A percentile compares a stretch with the other conserved stretches of the same genome.
Evolutionary conservation across 2,329 filamentous ascomycete genomes (phyloP).

Genomic region (Verticillium alfalfae): DNA sequence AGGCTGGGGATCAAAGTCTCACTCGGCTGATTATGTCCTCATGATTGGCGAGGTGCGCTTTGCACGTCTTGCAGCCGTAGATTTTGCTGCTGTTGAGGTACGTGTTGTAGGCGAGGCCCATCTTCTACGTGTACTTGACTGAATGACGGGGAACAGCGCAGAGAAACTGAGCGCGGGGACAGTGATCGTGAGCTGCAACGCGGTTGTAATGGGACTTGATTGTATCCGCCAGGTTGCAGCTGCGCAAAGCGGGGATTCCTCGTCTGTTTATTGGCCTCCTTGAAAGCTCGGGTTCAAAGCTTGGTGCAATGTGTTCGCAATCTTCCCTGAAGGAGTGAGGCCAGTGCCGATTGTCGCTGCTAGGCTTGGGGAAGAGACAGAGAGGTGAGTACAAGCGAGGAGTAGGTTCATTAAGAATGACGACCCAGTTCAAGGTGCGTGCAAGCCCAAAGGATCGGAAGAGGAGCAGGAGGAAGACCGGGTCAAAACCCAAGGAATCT

Average conservation of each 20-base stretch:
- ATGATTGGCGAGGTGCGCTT: slow-evolving; percentile 90
- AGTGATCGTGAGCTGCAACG: background rate
- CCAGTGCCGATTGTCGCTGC: too few relatives aligned
- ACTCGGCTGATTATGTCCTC: slow-evolving; percentile 95
- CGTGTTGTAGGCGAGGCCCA: slow-evolving; percentile 89
- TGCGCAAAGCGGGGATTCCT: background rate
- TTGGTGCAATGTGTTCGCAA: too few relatives aligned
- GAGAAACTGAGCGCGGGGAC: background rate
- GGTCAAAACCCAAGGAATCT: background rate
- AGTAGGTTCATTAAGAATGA: too few relatives aligned
- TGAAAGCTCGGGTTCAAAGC: too few relatives aligned
- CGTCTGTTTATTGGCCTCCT: too few relatives aligned
- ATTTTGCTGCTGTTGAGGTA: slow-evolving; percentile 84
- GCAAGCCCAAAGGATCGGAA: background rate
- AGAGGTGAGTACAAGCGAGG: too few relatives aligned
- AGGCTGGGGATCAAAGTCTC: slow-evolving; percentile 25
- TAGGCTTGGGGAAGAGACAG: too few relatives aligned
- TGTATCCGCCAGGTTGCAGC: too few relatives aligned
- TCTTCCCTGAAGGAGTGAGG: too few relatives aligned
- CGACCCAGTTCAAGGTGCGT: background rate
- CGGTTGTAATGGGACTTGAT: background rate
- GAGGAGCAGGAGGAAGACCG: background rate
- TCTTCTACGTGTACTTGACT: slow-evolving; percentile 27
- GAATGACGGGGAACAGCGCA: too few relatives aligned
- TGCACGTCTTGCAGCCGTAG: slow-evolving; percentile 91